These are phyloP conservation scores for Raphanus hybrid DNA, from an alignment of 441 rosid species.

Conservation along the genomic window DNA sequence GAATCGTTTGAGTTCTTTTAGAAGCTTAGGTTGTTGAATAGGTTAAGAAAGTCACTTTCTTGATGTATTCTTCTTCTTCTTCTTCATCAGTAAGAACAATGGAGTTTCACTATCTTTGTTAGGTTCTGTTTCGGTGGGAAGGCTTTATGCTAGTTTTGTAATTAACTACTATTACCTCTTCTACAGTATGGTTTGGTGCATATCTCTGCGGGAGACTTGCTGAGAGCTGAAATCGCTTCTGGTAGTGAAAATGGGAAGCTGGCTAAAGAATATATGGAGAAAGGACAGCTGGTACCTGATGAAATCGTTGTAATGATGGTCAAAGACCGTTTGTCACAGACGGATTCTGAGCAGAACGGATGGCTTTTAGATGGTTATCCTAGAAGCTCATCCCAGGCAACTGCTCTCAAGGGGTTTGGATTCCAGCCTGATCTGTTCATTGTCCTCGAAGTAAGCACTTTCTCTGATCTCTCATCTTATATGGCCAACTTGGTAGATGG, in stretches of 20 bases:
- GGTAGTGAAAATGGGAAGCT: constrained; percentile 85
- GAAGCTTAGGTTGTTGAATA: neutral
- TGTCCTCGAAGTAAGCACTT: constrained; percentile 70
- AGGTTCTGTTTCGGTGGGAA: no score
- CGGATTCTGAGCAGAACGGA: constrained; percentile 79
- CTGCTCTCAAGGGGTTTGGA: constrained; percentile 71
- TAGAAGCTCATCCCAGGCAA: constrained; percentile 87
- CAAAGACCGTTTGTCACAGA: constrained; percentile 72
- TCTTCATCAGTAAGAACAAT: no score
- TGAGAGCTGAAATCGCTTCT: constrained; percentile 77
- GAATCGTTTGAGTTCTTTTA: no score
- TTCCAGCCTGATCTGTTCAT: constrained; percentile 83
- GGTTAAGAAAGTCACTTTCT: neutral
- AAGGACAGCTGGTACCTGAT: constrained; percentile 81
- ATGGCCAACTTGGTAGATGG: no score
- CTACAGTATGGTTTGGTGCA: constrained; percentile 93
- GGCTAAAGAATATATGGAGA: constrained; percentile 88
- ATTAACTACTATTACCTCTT: no score
- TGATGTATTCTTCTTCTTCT: no score
- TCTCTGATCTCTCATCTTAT: neutral
- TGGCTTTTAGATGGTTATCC: constrained; percentile 99
- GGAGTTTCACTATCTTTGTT: no score
- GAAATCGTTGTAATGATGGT: constrained; percentile 94
- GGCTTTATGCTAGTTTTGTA: no score
- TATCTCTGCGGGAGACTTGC: constrained; percentile 89